Evolutionary conservation across 495 filamentous ascomycete genomes (phyloP), one percentile per base, ranked within the genome.

Genomic region (Lasiosphaeris hirsuta): DNA sequence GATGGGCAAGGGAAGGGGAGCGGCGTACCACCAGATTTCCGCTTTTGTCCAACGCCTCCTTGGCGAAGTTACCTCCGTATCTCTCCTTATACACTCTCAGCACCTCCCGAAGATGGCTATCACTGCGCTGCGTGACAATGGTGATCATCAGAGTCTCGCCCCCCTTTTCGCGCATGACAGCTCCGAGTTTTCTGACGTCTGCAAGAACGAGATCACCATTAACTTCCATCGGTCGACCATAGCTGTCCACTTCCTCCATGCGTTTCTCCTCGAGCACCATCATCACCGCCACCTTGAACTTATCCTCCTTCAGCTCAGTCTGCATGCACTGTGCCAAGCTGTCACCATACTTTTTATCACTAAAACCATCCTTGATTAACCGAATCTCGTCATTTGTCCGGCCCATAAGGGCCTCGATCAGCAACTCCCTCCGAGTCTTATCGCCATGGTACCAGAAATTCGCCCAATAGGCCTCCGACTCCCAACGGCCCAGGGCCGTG

Each of bases 381-480:
- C 84, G 76, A 58, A 97, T 91, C 59, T 97, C 95, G 14, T 80
- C 77, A 64, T 96, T 96, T 10, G 84, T 85, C 13, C 91, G 84
- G 0, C 94, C 94, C 81, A 97, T 94, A 11, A 98, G 75, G 9
- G 86, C 83, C 68, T 98, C 94, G 64, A 98, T 97, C 43, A 98
- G 81, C 17, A 98, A 75, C 69, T 98, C 90, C 15, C 90, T 83
- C 2, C 90, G 81, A 3, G 84, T 88, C 61, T 88, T 90, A 59
- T 90, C 86, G 37, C 88, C 86, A 68, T 97, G 94, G 75, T 97
- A 98, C 86, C 92, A 98, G 72, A 90, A 96, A 65, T 97, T 98
- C 44, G 95, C 93, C 90, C 94, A 98, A 78, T 94, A 97, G 1
- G 90, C 92, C 70, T 98, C 94, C 51, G 83, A 86, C 75, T 97